Conservation (phyloP, 2,329 filamentous ascomycete species). For the Berkeleyomyces rouxiae region DNA sequence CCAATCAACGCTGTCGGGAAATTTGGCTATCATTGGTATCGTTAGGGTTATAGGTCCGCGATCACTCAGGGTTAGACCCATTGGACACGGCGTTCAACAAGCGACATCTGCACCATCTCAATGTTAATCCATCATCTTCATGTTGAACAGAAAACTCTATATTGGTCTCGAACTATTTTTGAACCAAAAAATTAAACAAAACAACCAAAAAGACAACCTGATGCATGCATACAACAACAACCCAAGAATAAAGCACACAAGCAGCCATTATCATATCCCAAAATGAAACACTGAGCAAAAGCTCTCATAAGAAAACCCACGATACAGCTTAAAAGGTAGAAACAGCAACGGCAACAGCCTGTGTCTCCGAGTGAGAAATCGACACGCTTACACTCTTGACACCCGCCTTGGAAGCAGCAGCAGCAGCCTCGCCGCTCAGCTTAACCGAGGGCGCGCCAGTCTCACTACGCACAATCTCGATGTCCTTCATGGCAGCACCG, state of each 20-base stretch:
- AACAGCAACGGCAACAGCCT: conserved; percentile 88
- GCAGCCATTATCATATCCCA: not conserved
- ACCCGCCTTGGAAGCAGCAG: conserved; percentile 69
- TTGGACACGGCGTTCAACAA: not conserved
- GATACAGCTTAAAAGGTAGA: conserved; percentile 46
- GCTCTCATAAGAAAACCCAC: conserved; percentile 10
- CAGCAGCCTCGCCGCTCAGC: conserved; percentile 73
- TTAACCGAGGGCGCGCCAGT: conserved; percentile 69
- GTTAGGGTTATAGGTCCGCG: too few relatives aligned
- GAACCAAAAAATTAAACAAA: not conserved
- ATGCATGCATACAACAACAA: not conserved
- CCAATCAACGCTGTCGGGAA: too few relatives aligned
- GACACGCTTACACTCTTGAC: conserved; percentile 82
- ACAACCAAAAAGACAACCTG: not conserved
- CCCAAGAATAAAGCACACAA: not conserved
- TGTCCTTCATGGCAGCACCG: conserved; percentile 80
- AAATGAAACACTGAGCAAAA: conserved; percentile 12
- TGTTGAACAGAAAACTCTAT: not conserved
- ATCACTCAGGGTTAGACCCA: too few relatives aligned
- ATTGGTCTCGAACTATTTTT: not conserved
- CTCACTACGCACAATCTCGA: conserved; percentile 73
- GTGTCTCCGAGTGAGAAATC: conserved; percentile 87
- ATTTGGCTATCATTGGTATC: too few relatives aligned
- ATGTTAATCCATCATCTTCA: not conserved
- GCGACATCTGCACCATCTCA: not conserved